Evolutionary conservation across 257 asterid species (phyloP).

Genomic region (Solanum raphanifolium): DNA sequence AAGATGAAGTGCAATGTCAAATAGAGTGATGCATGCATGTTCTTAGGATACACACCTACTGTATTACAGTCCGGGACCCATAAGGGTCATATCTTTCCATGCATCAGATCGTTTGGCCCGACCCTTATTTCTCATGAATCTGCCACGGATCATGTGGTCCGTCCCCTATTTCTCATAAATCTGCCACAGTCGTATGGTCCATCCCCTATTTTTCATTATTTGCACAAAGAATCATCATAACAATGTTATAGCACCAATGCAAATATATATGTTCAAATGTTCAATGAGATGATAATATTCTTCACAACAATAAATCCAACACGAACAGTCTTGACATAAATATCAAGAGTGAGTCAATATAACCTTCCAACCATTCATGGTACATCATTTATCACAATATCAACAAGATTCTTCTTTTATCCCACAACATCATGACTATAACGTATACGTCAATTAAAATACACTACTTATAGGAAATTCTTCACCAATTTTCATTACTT

Average conservation of each 20-base stretch:
- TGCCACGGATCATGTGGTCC: background rate
- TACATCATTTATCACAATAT: background rate
- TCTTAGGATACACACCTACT: background rate
- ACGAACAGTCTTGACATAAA: background rate
- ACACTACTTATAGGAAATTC: background rate
- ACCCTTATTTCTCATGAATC: background rate
- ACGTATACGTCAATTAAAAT: background rate
- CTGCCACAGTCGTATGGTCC: background rate
- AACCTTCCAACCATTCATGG: background rate
- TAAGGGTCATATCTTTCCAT: background rate
- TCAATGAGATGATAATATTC: background rate
- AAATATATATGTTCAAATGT: no score
- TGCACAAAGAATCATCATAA: background rate
- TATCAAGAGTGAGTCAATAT: background rate
- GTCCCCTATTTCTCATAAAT: background rate
- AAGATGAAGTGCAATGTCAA: background rate
- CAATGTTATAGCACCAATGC: background rate
- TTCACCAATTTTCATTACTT: background rate
- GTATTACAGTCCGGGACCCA: background rate
- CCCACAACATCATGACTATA: background rate
- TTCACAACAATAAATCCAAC: background rate
- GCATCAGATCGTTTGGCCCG: background rate
- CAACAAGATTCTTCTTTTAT: background rate
- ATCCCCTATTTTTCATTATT: background rate
- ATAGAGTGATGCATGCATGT: background rate